phyloP scores from a whole-genome alignment of 805 yeast genomes.

The Komagataella pseudopastoris region DNA sequence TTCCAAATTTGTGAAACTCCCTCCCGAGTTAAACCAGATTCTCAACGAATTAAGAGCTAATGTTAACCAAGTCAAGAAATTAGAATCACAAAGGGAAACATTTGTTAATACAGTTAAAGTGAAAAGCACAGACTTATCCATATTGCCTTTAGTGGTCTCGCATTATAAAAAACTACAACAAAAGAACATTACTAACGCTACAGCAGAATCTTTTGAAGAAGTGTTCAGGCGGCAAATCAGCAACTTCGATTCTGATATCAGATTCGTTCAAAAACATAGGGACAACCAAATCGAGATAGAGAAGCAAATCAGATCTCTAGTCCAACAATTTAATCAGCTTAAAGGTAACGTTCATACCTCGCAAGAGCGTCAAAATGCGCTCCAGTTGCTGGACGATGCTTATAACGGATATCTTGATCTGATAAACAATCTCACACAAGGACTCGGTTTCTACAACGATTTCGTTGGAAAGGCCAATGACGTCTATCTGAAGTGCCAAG shows the following conservation, averaged over 20 bases:
- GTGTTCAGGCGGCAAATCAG: constrained; percentile 29
- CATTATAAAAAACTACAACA: constrained; percentile 24
- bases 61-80: constrained; percentile 14
- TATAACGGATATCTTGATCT: constrained; percentile 42
- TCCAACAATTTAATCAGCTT: constrained; percentile 12
- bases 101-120: constrained; percentile 28
- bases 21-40: constrained; percentile 16
- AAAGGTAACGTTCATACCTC: constrained; percentile 13
- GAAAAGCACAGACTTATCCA: constrained; percentile 30
- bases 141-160: constrained; percentile 39
- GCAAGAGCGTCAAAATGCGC: constrained; percentile 28
- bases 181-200: constrained; percentile 9
- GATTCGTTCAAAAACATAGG: constrained; percentile 26
- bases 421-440: constrained; percentile 48
- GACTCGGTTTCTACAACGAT: constrained; percentile 56
- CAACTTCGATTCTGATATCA: constrained; percentile 32
- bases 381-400: constrained; percentile 38
- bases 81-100: constrained; percentile 23
- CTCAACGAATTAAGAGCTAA: constrained; percentile 23
- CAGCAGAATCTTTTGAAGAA: constrained; percentile 19
- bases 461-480: constrained; percentile 35
- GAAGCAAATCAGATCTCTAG: constrained; percentile 20
- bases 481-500: constrained; percentile 18
- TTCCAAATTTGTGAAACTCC: constrained; percentile 16
- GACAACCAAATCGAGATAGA: constrained; percentile 20